Conservation (phyloP, 345 rosid genomes). For the Boechera stricta region DNA sequence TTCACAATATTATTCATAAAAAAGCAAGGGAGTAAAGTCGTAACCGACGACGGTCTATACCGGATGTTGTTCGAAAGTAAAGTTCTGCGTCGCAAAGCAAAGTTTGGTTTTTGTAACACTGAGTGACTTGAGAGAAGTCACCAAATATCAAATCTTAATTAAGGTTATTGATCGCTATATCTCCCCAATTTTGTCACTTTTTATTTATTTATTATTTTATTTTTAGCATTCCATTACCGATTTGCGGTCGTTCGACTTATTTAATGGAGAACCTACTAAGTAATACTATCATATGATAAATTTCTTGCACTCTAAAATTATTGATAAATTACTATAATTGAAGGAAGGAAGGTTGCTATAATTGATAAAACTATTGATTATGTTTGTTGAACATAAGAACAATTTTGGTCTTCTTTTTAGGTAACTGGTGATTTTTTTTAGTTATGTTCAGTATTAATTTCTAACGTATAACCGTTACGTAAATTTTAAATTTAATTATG, state of each 20-base stretch:
- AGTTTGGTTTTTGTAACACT: conserved; percentile 7
- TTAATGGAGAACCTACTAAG: neutral
- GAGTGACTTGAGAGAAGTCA: neutral
- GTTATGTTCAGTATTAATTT: neutral
- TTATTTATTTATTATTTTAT: neutral
- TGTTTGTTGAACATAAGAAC: conserved; percentile 8
- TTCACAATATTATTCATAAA: neutral
- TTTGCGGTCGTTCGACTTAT: neutral
- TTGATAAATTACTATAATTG: too few relatives aligned
- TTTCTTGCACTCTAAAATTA: neutral
- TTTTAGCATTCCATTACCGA: neutral
- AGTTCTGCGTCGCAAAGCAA: conserved; percentile 21
- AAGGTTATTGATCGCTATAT: neutral
- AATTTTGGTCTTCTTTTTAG: neutral
- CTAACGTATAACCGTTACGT: conserved; percentile 3
- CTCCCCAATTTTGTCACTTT: neutral
- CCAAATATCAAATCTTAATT: conserved; percentile 3
- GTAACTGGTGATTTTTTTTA: neutral
- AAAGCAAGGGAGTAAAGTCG: neutral
- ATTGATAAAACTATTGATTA: neutral
- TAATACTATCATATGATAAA: neutral
- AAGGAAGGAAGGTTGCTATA: neutral
- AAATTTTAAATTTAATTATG: neutral
- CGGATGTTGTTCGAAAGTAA: conserved; percentile 11
- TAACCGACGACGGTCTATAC: conserved; percentile 16